Base-by-base conservation (phyloP, 495 filamentous ascomycete genomes). In the Rusavskia elegans region DNA sequence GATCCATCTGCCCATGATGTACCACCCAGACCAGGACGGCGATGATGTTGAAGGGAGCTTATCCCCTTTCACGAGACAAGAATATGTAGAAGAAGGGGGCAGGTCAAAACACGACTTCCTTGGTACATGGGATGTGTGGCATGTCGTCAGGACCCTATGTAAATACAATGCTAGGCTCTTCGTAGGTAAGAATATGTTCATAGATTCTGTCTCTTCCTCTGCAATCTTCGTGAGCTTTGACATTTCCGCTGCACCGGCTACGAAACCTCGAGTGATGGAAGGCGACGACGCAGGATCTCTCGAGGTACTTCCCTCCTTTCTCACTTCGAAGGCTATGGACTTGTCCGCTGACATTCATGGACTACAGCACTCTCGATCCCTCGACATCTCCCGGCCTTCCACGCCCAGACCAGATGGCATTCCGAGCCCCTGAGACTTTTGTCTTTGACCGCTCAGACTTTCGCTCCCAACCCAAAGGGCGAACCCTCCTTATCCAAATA, bases 81-180 rank as follows among this genome's bases (percentile, higher is more conserved):
- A 78, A 46, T 79, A 71, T 53, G 51, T 70, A 5, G 60, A 65
- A 8, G 57, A 66, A 35, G 64, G 68, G 54, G 5, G 11, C 49
- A 11, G 54, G 60, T 3, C 29, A 10, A 66, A 80, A 20, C 63
- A 79, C 32, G 84, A 88, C 58, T 63, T 81, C 5, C 89, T 83
- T 57, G 81, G 78, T 30, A 74, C 82, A 7, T 98, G 92, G 93
- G 90, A 96, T 69, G 82, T 83, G 9, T 98, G 92, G 92, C 82
- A 97, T 64, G 70, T 79, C 35, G 86, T 97, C 57, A 72, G 93
- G 50, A 82, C 84, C 41, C 70, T 85, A 25, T 97, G 88, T 79
- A 87, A 79, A 68, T 96, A 97, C 59, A 82, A 82, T 64, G 62
- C 74, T 46, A 77, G 85, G 64, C 72, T 98, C 50, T 84, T 82